These are phyloP conservation scores for Ceratonia siliqua DNA, from an alignment of 306 rosid species.

Conservation along the genomic window DNA sequence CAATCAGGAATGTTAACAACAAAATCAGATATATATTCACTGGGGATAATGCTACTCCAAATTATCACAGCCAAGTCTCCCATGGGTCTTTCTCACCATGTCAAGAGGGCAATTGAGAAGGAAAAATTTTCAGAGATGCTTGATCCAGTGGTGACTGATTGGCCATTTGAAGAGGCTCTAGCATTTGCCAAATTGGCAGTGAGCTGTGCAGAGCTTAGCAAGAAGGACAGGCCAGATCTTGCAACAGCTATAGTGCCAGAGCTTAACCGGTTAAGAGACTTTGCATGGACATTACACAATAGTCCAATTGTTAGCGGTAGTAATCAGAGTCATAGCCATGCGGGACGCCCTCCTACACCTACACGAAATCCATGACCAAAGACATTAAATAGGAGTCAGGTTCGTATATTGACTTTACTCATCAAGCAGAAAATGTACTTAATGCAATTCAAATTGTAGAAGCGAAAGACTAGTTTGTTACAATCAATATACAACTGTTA, in stretches of 20 bases:
- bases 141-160: slow-evolving; percentile 73
- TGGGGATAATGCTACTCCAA: slow-evolving; percentile 86
- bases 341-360: slow-evolving; percentile 34
- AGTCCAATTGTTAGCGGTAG: not conserved
- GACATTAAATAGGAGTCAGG: slow-evolving; percentile 34
- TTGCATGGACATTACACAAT: slow-evolving; percentile 33
- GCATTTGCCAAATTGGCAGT: slow-evolving; percentile 73
- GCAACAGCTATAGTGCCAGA: slow-evolving; percentile 71
- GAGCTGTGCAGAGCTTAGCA: slow-evolving; percentile 72
- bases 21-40: slow-evolving; percentile 80
- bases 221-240: slow-evolving; percentile 90
- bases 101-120: slow-evolving; percentile 67
- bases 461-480: not conserved
- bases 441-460: slow-evolving; percentile 16
- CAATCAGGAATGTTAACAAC: slow-evolving; percentile 80
- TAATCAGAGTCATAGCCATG: not conserved
- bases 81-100: slow-evolving; percentile 86
- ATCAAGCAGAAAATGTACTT: slow-evolving; percentile 1
- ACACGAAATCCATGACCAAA: slow-evolving; percentile 20
- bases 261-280: slow-evolving; percentile 71
- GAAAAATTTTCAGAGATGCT: slow-evolving; percentile 59
- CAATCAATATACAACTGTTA: not conserved
- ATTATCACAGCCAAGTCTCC: slow-evolving; percentile 89
- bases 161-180: slow-evolving; percentile 81
- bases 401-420: slow-evolving; percentile 27